Conservation (phyloP, 306 rosid genomes). For the Oxytropis ochrocephala region DNA sequence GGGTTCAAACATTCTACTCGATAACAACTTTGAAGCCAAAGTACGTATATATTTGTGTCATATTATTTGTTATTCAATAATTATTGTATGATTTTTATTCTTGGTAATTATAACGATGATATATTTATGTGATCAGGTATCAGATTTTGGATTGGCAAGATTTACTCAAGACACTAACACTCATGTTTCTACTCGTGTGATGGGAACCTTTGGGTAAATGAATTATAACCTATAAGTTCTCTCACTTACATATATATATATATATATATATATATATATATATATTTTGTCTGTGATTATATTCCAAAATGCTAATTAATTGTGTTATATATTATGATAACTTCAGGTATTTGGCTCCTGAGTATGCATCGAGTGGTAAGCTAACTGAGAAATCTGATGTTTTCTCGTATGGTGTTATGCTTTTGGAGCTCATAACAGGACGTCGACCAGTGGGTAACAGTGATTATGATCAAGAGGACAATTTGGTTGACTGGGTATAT, state of each 20-base stretch:
- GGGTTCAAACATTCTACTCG: constrained; percentile 72
- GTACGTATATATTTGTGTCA: constrained; percentile 22
- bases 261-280: too few relatives aligned
- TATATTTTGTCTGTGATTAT: neutral
- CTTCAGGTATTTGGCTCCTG: constrained; percentile 85
- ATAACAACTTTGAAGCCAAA: constrained; percentile 71
- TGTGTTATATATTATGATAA: too few relatives aligned
- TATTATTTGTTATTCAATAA: neutral
- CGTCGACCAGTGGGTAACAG: constrained; percentile 41
- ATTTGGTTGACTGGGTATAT: constrained; percentile 80
- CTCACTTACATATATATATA: neutral
- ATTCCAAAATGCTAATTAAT: neutral
- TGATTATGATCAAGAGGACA: constrained; percentile 49
- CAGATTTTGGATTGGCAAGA: constrained; percentile 93
- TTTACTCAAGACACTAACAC: constrained; percentile 58
- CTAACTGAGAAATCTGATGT: constrained; percentile 88
- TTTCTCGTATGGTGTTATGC: constrained; percentile 76
- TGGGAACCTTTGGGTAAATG: constrained; percentile 92
- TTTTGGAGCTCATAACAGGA: constrained; percentile 73
- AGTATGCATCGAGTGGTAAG: constrained; percentile 89
- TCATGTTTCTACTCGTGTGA: constrained; percentile 88
- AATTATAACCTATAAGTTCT: neutral
- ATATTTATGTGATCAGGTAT: constrained; percentile 49
- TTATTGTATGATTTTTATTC: neutral
- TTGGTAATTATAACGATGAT: neutral